Percentiles rank a stretch among this genome's conserved stretches.
Evolutionary conservation across 331 rosid species (phyloP).

Genomic region (Quercus lobata): DNA sequence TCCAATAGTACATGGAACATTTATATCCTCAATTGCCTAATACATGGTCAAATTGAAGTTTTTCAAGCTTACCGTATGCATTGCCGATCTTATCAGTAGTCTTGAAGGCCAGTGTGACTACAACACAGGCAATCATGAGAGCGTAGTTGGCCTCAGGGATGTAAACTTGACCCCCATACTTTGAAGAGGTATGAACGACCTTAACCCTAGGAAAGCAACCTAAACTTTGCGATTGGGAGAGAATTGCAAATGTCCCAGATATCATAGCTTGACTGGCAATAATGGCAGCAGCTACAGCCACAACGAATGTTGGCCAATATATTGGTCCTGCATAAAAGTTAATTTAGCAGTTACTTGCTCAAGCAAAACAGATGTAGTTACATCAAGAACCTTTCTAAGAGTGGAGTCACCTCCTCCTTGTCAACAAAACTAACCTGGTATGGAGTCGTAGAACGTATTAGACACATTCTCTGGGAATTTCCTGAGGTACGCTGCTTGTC

Average conservation of each 20-base stretch:
- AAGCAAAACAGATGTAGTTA: not conserved
- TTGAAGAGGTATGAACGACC: conserved; percentile 67
- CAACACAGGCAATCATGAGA: conserved; percentile 66
- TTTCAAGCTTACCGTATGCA: conserved; percentile 50
- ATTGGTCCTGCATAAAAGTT: conserved; percentile 38
- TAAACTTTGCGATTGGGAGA: conserved; percentile 55
- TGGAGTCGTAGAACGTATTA: conserved; percentile 43
- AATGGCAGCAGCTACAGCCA: conserved; percentile 75
- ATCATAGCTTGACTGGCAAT: conserved; percentile 95
- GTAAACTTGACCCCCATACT: conserved; percentile 75
- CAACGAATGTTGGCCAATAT: conserved; percentile 87
- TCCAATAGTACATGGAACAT: too few species aligned
- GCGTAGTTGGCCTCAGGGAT: conserved; percentile 73
- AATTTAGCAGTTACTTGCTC: not conserved
- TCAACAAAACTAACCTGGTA: conserved; percentile 43
- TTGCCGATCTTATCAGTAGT: conserved; percentile 69
- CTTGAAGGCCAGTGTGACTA: conserved; percentile 52
- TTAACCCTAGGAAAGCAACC: conserved; percentile 83
- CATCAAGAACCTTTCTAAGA: not conserved
- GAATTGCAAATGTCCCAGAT: conserved; percentile 76
- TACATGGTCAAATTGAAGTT: not conserved
- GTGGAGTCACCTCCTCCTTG: not conserved
- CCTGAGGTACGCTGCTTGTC: conserved; percentile 80
- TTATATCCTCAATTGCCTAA: not conserved
- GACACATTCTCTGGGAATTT: conserved; percentile 48